Conservation (phyloP, 306 rosid species). For the Cyclanthera cordifolia region DNA sequence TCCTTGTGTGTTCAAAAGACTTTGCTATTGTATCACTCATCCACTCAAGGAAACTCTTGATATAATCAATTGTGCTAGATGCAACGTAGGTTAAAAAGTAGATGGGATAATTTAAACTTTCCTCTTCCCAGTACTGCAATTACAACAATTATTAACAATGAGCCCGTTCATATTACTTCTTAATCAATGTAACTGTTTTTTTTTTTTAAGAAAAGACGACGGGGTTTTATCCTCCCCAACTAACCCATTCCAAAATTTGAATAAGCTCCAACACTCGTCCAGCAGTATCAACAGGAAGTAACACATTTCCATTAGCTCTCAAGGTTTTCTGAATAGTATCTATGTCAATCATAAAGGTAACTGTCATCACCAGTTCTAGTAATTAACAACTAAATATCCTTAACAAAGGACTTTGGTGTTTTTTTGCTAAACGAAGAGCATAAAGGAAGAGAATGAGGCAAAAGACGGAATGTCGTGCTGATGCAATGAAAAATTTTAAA, state of each 20-base stretch:
- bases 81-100: conserved; percentile 75
- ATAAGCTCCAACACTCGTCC: conserved; percentile 85
- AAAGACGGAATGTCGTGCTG: background rate
- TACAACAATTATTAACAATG: conserved; percentile 21
- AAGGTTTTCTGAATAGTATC: conserved; percentile 78
- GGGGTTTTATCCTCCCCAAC: conserved; percentile 17
- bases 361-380: background rate
- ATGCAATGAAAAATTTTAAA: background rate
- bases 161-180: conserved; percentile 1
- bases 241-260: conserved; percentile 71
- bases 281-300: conserved; percentile 80
- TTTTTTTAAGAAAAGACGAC: background rate
- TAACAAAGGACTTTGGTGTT: background rate
- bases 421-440: background rate
- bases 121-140: conserved; percentile 92
- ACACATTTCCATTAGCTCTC: conserved; percentile 72
- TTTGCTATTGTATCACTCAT: conserved; percentile 94
- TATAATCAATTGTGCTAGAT: conserved; percentile 79
- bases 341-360: conserved; percentile 25
- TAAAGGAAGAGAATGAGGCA: background rate
- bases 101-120: conserved; percentile 62
- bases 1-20: conserved; percentile 88
- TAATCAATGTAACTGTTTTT: background rate
- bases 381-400: background rate
- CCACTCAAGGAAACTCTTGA: conserved; percentile 94